Conservation (phyloP, 306 rosid genomes). For the Acmispon strigosus region DNA sequence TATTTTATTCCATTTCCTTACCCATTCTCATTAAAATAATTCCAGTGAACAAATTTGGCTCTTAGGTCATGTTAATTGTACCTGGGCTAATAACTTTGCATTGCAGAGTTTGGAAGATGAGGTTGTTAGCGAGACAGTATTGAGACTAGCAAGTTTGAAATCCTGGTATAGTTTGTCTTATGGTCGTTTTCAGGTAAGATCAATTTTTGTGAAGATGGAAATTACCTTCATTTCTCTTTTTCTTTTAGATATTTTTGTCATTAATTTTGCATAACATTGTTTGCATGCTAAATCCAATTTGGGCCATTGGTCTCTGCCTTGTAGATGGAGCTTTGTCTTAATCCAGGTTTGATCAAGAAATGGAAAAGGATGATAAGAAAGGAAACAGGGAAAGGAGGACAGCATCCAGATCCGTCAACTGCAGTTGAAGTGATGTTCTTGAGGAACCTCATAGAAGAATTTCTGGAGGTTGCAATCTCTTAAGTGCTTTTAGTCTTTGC, state of each 20-base stretch:
- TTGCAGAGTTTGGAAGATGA: constrained; percentile 97
- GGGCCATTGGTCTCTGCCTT: constrained; percentile 10
- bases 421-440: constrained; percentile 70
- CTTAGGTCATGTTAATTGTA: not conserved
- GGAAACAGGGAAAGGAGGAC: constrained; percentile 67
- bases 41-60: not conserved
- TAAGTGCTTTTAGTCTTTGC: constrained; percentile 3
- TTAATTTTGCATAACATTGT: constrained; percentile 6
- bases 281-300: constrained; percentile 6
- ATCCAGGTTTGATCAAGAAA: constrained; percentile 76
- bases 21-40: not conserved
- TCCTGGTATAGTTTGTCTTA: constrained; percentile 91
- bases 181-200: constrained; percentile 91
- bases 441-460: constrained; percentile 81
- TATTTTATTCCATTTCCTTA: not conserved
- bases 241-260: constrained; percentile 2
- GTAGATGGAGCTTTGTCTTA: constrained; percentile 94
- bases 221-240: not conserved
- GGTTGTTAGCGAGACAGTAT: constrained; percentile 74
- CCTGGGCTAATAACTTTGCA: constrained; percentile 9
- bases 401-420: constrained; percentile 50
- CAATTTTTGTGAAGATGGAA: not conserved
- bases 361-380: constrained; percentile 89
- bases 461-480: constrained; percentile 61
- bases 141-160: constrained; percentile 80